Evolutionary conservation across 2,329 filamentous ascomycete species (phyloP).

Genomic region (Fusarium dimerum): DNA sequence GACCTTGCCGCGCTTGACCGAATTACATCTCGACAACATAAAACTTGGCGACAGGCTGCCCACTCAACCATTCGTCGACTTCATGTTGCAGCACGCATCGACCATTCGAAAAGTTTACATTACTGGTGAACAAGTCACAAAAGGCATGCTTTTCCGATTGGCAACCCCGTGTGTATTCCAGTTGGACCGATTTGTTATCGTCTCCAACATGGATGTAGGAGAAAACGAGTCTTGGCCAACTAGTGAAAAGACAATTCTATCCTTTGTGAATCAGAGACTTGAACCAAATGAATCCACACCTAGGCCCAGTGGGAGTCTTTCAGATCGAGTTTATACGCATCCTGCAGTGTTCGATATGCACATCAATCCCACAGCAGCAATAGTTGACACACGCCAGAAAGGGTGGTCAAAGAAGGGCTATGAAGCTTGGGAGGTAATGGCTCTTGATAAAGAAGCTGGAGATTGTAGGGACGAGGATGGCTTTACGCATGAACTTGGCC

Average conservation of each 20-base stretch:
- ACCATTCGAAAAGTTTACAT: conserved; percentile 4
- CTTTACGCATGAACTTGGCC: not conserved
- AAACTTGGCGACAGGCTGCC: not conserved
- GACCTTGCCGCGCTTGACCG: not conserved
- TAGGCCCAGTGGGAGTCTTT: too few relatives aligned
- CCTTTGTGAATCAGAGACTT: too few relatives aligned
- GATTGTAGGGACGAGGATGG: conserved; percentile 6
- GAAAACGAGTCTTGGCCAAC: not conserved
- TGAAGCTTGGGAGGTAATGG: not conserved
- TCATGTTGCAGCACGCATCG: conserved; percentile 1
- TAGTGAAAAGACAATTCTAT: conserved; percentile 1
- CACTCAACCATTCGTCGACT: not conserved
- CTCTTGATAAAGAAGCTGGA: not conserved
- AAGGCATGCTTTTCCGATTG: not conserved
- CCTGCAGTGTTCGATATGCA: not conserved
- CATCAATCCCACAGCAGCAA: not conserved
- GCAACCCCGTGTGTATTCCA: not conserved
- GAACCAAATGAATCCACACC: too few relatives aligned
- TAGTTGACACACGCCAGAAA: conserved; percentile 1
- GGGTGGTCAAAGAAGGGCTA: conserved; percentile 4
- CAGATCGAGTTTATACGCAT: too few relatives aligned
- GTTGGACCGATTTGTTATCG: conserved; percentile 5
- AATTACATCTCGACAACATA: conserved; percentile 3
- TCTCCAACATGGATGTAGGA: not conserved
- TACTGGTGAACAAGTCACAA: not conserved